Base-by-base conservation (phyloP, 192 early-diverging fungal species). In the Podila minutissima region DNA sequence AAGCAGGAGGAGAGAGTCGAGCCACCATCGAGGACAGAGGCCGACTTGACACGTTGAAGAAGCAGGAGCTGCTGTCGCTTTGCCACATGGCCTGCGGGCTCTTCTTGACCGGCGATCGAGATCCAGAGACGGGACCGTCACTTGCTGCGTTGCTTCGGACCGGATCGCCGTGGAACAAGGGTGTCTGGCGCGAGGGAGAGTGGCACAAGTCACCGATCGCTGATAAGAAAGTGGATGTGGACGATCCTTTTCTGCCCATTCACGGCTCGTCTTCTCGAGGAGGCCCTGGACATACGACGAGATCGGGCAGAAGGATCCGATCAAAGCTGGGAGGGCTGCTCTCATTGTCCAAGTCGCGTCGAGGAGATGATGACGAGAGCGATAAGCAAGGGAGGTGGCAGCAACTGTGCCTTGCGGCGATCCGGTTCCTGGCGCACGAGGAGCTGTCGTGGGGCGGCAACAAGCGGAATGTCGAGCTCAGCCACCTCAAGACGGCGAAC, bases 71-170 rank as follows among this genome's bases (percentile, higher is more conserved):
- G 4, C 24, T 81, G 12, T 50, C 66, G 12, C 71, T 81, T 20
- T 81, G 77, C 33, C 77, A 73, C 22, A 81, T 81, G 77, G 77
- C 77, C 4, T 81, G 77, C 24, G 77, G 77, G 0, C 71, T 81
- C 29, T 81, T 81, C 50, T 19, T 81, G 66, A 5, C 22, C 33
- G 59, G 59, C 28, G 24, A 50, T 26, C 65, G 33, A 3, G 22
- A 19, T 0, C 17, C 28, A 19, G 26, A 26, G 51, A 17, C 12
- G 5, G 58, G 71, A 3, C 59, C 77, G 2, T 73, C 77, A 0
- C 64, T 81, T 48, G 69, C 73, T 57, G 59, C 77, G 24, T 59
- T 81, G 17, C 17, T 81, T 41, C 29, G 71, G 38, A 62, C 53
- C 5, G 67, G 62, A 9, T 63, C 64, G 15, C 77, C 77, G 1